These are phyloP conservation scores for Aaosphaeria pasadenensis DNA, from an alignment of 2,329 filamentous ascomycete species.

Conservation along the genomic window DNA sequence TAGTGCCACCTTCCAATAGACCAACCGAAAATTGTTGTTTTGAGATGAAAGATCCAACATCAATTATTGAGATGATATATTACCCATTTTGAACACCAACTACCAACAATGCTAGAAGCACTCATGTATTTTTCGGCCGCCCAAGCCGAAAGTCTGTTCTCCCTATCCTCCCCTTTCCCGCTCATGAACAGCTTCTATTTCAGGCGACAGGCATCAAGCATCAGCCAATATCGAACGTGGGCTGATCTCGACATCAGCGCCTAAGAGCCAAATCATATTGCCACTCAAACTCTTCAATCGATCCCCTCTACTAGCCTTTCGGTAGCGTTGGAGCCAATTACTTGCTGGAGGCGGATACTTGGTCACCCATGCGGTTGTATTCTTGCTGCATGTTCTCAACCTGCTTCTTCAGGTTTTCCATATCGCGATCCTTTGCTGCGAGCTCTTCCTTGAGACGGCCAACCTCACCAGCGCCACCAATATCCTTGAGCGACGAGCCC, in stretches of 20 bases:
- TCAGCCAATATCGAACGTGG: too few species aligned
- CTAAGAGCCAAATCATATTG: not conserved
- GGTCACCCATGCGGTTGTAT: conserved; percentile 82
- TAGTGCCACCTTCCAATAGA: too few species aligned
- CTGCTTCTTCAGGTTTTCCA: conserved; percentile 91
- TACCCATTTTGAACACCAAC: too few species aligned
- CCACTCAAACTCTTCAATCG: not conserved
- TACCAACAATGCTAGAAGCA: too few species aligned
- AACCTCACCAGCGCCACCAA: conserved; percentile 75
- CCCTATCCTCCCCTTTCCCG: too few species aligned
- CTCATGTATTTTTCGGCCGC: too few species aligned
- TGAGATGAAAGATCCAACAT: too few species aligned
- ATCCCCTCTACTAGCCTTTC: conserved; percentile 52
- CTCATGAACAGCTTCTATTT: too few species aligned
- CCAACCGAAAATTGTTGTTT: too few species aligned
- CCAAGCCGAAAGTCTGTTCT: too few species aligned
- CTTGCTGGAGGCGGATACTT: conserved; percentile 54
- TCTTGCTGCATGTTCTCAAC: conserved; percentile 76
- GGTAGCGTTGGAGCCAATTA: conserved; percentile 41
- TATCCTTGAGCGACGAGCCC: conserved; percentile 65
- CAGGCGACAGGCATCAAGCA: too few species aligned
- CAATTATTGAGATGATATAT: too few species aligned
- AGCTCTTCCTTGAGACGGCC: conserved; percentile 64
- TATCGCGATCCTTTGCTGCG: conserved; percentile 73
- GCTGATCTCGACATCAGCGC: not conserved